Conservation (phyloP, 2,329 filamentous ascomycete species). For the Aulographum hederae region DNA sequence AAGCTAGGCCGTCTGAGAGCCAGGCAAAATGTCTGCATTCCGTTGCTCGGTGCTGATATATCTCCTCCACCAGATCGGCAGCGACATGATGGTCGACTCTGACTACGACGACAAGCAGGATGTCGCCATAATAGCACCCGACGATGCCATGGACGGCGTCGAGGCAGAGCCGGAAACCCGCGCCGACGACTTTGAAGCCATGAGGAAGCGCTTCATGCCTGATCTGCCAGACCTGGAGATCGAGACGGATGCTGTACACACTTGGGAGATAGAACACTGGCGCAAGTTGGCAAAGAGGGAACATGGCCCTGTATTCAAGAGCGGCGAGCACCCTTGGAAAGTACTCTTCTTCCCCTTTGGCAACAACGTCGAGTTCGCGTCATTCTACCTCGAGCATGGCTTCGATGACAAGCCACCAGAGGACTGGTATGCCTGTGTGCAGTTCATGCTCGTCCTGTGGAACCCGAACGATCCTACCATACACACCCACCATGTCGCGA, state of each 20-base stretch:
- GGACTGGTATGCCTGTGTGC: slow-evolving; percentile 91
- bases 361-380: slow-evolving; percentile 85
- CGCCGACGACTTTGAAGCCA: slow-evolving; percentile 56
- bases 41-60: too few relatives aligned
- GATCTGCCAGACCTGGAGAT: slow-evolving; percentile 65
- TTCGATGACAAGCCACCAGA: slow-evolving; percentile 68
- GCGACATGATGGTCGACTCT: slow-evolving; percentile 44
- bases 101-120: slow-evolving; percentile 44
- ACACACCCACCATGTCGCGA: slow-evolving; percentile 58
- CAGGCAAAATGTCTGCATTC: too few relatives aligned
- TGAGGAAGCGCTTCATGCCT: slow-evolving; percentile 63
- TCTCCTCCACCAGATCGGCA: slow-evolving; percentile 29
- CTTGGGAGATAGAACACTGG: slow-evolving; percentile 84
- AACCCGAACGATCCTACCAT: slow-evolving; percentile 85
- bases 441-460: slow-evolving; percentile 87
- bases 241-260: slow-evolving; percentile 55
- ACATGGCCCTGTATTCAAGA: slow-evolving; percentile 75
- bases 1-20: too few relatives aligned
- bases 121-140: slow-evolving; percentile 43
- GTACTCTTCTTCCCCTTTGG: slow-evolving; percentile 90
- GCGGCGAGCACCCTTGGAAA: slow-evolving; percentile 80
- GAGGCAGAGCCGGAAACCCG: slow-evolving; percentile 34
- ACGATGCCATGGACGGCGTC: slow-evolving; percentile 28
- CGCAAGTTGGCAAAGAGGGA: slow-evolving; percentile 56
- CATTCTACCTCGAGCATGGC: slow-evolving; percentile 91